Evolutionary conservation across 306 rosid genomes (phyloP).

Genomic region (Potentilla sterilis): DNA sequence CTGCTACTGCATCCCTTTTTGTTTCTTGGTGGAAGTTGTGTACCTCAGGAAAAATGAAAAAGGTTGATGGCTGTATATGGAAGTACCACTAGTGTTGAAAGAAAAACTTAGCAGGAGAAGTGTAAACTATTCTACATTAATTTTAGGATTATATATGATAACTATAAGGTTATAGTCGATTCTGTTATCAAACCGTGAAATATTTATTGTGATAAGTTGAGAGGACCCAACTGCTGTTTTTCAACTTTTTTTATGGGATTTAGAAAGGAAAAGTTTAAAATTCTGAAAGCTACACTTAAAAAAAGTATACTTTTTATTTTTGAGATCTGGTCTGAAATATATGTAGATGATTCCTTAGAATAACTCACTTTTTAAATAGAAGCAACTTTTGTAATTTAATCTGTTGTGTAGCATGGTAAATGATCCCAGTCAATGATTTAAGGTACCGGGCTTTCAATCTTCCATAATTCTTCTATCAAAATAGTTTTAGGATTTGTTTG

Average conservation of each 20-base stretch:
- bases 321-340: background rate
- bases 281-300: background rate
- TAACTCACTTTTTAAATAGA: background rate
- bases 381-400: background rate
- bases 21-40: background rate
- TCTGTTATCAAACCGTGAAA: background rate
- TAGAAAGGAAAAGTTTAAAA: background rate
- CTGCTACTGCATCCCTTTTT: background rate
- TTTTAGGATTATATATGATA: background rate
- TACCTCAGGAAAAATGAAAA: background rate
- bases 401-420: background rate
- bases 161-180: background rate
- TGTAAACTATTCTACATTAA: background rate
- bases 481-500: background rate
- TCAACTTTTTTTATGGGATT: background rate
- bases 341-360: background rate
- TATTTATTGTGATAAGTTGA: background rate
- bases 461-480: background rate
- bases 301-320: background rate
- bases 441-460: background rate
- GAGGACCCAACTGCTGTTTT: background rate
- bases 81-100: background rate
- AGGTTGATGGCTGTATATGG: background rate
- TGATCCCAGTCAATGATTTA: background rate
- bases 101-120: background rate